Evolutionary conservation across 257 asterid species (phyloP).

Genomic region (Sherardia arvensis): DNA sequence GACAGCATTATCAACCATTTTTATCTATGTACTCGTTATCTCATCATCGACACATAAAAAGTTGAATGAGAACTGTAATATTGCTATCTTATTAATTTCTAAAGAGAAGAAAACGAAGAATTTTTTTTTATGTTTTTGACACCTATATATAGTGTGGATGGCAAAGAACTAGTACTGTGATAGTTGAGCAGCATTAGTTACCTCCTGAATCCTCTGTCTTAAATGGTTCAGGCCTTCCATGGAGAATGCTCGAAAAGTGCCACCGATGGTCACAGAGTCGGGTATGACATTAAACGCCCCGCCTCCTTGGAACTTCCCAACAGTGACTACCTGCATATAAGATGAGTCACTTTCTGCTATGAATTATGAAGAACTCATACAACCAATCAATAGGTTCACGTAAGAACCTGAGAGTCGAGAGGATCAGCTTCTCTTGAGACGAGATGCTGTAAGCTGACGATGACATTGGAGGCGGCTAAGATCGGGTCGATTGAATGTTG

Average conservation of each 20-base stretch:
- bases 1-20: too few species aligned
- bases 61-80: too few species aligned
- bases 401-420: slow-evolving; percentile 78
- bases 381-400: neutral
- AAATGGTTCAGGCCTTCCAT: slow-evolving; percentile 53
- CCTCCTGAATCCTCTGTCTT: slow-evolving; percentile 73
- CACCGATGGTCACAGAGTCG: slow-evolving; percentile 86
- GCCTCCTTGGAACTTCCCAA: slow-evolving; percentile 81
- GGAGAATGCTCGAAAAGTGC: slow-evolving; percentile 87
- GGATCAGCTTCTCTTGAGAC: slow-evolving; percentile 97
- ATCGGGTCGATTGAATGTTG: slow-evolving; percentile 87
- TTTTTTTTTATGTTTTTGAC: too few species aligned
- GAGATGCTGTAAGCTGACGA: slow-evolving; percentile 81
- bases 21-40: too few species aligned
- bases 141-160: too few species aligned
- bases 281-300: slow-evolving; percentile 90
- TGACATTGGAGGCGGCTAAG: slow-evolving; percentile 74
- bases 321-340: slow-evolving; percentile 64
- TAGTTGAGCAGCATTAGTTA: slow-evolving; percentile 13
- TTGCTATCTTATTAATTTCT: too few species aligned
- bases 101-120: too few species aligned
- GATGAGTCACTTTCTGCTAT: slow-evolving; percentile 5
- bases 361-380: neutral
- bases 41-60: too few species aligned
- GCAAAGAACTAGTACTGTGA: neutral